phyloP scores from a whole-genome alignment of 371 early-diverging fungal genomes.

The Circinella umbellata region DNA sequence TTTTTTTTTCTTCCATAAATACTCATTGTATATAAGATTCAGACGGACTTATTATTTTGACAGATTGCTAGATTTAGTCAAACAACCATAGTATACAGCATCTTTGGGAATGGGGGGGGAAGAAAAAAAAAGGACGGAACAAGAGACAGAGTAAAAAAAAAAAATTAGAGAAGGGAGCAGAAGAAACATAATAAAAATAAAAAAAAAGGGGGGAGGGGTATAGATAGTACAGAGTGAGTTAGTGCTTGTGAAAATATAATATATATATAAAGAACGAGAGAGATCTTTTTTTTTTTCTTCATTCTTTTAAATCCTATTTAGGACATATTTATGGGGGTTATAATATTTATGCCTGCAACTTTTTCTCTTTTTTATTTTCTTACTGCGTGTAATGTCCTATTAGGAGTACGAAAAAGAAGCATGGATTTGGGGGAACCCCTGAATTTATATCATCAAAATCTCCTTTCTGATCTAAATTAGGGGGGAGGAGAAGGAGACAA shows the following conservation, averaged over 20 bases:
- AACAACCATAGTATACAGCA: neutral
- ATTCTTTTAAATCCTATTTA: constrained; percentile 12
- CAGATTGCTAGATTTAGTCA: constrained; percentile 16
- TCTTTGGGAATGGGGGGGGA: neutral
- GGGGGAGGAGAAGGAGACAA: neutral
- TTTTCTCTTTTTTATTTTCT: neutral
- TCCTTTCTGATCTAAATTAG: constrained; percentile 7
- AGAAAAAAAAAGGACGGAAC: neutral
- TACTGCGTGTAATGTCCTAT: constrained; percentile 2
- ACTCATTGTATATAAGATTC: neutral
- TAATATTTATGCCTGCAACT: too few species aligned
- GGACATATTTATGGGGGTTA: constrained; percentile 14
- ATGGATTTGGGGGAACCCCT: neutral
- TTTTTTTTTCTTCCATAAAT: too few species aligned
- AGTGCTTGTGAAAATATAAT: too few species aligned
- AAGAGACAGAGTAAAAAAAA: too few species aligned
- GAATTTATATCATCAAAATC: constrained; percentile 12
- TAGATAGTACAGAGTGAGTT: neutral
- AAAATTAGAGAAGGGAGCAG: neutral
- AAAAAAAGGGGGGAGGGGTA: neutral
- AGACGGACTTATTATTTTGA: constrained; percentile 4
- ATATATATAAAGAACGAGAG: too few species aligned
- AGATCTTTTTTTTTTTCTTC: neutral
- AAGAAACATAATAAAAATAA: neutral
- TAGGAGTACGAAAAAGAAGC: neutral